These are phyloP conservation scores for Candida chilensis DNA, from an alignment of 805 yeast genomes.

Conservation along the genomic window DNA sequence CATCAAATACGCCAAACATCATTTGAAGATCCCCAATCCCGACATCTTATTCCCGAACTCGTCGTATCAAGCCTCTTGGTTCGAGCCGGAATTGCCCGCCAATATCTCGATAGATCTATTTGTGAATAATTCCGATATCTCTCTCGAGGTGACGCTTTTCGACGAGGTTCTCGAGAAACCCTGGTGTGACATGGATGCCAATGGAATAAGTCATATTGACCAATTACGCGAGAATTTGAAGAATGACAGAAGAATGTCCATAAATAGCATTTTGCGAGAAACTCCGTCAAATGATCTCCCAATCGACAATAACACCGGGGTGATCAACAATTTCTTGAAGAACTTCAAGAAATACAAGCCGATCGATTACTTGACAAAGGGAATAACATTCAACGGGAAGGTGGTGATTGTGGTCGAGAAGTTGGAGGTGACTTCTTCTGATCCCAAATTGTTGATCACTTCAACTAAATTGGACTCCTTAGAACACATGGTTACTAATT, in stretches of 20 bases:
- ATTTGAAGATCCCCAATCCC: slow-evolving; percentile 44
- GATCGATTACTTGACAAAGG: slow-evolving; percentile 48
- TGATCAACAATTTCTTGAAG: not conserved
- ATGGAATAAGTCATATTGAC: slow-evolving; percentile 50
- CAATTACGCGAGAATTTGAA: slow-evolving; percentile 46
- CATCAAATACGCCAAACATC: slow-evolving; percentile 11
- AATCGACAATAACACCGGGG: too few relatives aligned
- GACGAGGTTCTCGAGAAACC: slow-evolving; percentile 44
- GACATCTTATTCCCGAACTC: slow-evolving; percentile 50
- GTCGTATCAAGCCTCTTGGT: slow-evolving; percentile 20
- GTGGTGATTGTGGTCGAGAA: slow-evolving; percentile 58
- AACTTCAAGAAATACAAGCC: slow-evolving; percentile 13
- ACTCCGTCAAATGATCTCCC: too few relatives aligned
- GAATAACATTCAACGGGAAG: slow-evolving; percentile 46
- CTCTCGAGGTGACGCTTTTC: slow-evolving; percentile 49
- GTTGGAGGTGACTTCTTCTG: slow-evolving; percentile 54
- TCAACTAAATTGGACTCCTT: slow-evolving; percentile 55
- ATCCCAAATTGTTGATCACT: slow-evolving; percentile 55
- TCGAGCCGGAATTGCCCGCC: slow-evolving; percentile 39
- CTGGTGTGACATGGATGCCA: slow-evolving; percentile 46
- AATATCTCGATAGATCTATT: slow-evolving; percentile 47
- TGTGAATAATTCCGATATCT: slow-evolving; percentile 52
- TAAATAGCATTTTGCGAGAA: slow-evolving; percentile 26
- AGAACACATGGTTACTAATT: slow-evolving; percentile 37
- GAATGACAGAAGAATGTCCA: slow-evolving; percentile 24